Percentiles rank a stretch among this genome's conserved stretches.
Conservation (phyloP, 768 basidiomycete genomes). For the Rhizopogon roseolus region DNA sequence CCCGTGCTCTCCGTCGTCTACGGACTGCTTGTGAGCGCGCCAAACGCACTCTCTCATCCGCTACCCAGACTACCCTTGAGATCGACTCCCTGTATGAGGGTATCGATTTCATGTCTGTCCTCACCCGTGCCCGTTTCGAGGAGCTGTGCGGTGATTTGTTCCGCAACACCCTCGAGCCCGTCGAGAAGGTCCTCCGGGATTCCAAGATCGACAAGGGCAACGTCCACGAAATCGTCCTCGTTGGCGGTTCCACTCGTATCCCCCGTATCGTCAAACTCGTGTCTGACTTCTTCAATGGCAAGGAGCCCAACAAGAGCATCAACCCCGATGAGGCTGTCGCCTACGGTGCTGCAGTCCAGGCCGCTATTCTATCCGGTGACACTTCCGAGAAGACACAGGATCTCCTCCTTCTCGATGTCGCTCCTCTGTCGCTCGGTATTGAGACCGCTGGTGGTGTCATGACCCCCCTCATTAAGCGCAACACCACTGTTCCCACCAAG, state of each 20-base stretch:
- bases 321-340: slow-evolving; percentile 99
- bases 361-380: slow-evolving; percentile 95
- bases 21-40: slow-evolving; percentile 98
- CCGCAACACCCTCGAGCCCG: slow-evolving; percentile 89
- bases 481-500: slow-evolving; percentile 98
- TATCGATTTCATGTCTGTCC: slow-evolving; percentile 96
- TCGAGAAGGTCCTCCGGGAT: slow-evolving; percentile 97
- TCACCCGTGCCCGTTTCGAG: slow-evolving; percentile 98
- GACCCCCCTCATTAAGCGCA: slow-evolving; percentile 97
- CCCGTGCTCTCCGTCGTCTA: slow-evolving; percentile 94
- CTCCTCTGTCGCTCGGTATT: slow-evolving; percentile 88
- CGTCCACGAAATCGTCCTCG: slow-evolving; percentile 96
- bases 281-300: slow-evolving; percentile 97
- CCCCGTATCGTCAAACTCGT: slow-evolving; percentile 97
- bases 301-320: slow-evolving; percentile 98
- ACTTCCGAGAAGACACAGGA: slow-evolving; percentile 98
- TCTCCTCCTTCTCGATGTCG: slow-evolving; percentile 90
- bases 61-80: slow-evolving; percentile 94
- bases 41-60: slow-evolving; percentile 96
- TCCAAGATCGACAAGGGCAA: slow-evolving; percentile 96
- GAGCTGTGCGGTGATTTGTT: slow-evolving; percentile 94
- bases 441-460: slow-evolving; percentile 99
- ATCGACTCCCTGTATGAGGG: slow-evolving; percentile 98
- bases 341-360: slow-evolving; percentile 98
- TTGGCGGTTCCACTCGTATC: slow-evolving; percentile 98